These are phyloP conservation scores for Lentinula sp. DNA, from an alignment of 768 basidiomycete species.

Conservation along the genomic window DNA sequence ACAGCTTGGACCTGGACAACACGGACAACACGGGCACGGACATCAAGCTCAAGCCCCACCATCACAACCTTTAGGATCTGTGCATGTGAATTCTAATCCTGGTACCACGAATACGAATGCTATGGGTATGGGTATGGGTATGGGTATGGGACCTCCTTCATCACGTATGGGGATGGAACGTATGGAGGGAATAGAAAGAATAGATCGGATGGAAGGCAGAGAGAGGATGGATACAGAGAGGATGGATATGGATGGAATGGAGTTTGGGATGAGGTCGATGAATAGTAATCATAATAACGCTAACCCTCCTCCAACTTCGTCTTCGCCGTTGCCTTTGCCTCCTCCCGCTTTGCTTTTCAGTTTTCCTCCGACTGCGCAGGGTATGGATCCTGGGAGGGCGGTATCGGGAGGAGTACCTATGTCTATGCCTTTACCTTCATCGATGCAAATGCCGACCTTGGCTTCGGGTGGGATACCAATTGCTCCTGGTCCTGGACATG, in stretches of 20 bases:
- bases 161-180: no score
- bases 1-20: not conserved
- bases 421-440: no score
- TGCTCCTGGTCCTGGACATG: not conserved
- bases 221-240: not conserved
- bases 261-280: no score
- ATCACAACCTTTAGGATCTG: not conserved
- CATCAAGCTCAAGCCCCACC: not conserved
- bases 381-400: not conserved
- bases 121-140: not conserved
- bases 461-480: not conserved
- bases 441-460: no score
- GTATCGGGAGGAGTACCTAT: not conserved
- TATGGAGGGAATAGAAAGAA: no score
- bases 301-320: no score
- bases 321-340: no score
- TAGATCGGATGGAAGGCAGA: no score
- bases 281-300: no score
- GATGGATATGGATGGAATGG: not conserved
- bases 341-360: no score
- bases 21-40: not conserved
- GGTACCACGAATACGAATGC: not conserved
- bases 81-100: not conserved
- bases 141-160: not conserved
- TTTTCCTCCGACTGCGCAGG: no score